Conservation (phyloP, 2,329 filamentous ascomycete genomes). For the Ploettnerulaceae sp. region DNA sequence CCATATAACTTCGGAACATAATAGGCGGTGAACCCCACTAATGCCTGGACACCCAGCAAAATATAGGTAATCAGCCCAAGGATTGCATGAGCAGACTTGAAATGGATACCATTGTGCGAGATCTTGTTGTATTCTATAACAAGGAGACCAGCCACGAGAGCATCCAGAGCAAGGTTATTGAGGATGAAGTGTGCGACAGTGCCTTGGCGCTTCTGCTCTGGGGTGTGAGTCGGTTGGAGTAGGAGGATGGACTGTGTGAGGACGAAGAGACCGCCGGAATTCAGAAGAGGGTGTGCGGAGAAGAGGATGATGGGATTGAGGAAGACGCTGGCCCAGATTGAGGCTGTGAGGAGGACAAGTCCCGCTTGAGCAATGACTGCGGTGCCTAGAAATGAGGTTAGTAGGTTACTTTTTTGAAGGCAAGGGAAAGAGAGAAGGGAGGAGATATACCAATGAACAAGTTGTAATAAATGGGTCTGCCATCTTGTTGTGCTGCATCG, state of each 20-base stretch:
- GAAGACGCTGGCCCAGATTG: constrained; percentile 76
- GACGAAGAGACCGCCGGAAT: constrained; percentile 63
- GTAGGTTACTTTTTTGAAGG: not conserved
- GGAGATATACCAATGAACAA: constrained; percentile 60
- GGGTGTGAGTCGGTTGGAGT: constrained; percentile 80
- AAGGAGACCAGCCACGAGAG: constrained; percentile 57
- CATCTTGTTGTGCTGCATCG: constrained; percentile 66
- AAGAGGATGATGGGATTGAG: constrained; percentile 69
- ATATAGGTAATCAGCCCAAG: constrained; percentile 74
- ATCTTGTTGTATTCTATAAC: constrained; percentile 85
- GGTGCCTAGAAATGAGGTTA: constrained; percentile 55
- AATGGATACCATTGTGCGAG: constrained; percentile 60
- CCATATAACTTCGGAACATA: constrained; percentile 71
- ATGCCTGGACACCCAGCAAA: constrained; percentile 64
- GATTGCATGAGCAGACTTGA: constrained; percentile 75
- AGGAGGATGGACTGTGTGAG: constrained; percentile 76
- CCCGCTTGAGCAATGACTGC: constrained; percentile 76
- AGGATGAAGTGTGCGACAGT: constrained; percentile 62
- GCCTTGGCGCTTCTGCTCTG: constrained; percentile 63
- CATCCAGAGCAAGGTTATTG: constrained; percentile 53
- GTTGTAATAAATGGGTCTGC: constrained; percentile 62
- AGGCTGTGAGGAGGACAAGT: constrained; percentile 65
- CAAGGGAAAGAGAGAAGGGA: not conserved
- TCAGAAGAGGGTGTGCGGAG: constrained; percentile 77
- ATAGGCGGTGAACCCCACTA: constrained; percentile 80